phyloP scores from a whole-genome alignment of 768 basidiomycete species.

The Suillus placidus region DNA sequence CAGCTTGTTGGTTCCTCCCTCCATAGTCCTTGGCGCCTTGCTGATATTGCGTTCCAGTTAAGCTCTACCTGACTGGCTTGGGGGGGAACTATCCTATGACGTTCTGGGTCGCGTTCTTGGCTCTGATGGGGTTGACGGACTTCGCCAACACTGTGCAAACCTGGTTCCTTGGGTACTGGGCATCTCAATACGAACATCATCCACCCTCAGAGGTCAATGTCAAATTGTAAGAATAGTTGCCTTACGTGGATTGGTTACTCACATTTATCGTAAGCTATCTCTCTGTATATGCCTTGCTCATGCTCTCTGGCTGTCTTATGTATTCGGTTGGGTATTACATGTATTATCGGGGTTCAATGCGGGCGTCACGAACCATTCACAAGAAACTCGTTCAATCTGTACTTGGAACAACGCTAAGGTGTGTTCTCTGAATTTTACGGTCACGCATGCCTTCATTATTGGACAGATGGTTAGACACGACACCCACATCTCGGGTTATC shows the following conservation, averaged over 20 bases:
- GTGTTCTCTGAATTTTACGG: constrained; percentile 35
- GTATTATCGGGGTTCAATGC: constrained; percentile 51
- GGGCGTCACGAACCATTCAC: constrained; percentile 61
- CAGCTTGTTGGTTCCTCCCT: constrained; percentile 36
- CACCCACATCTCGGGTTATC: constrained; percentile 61
- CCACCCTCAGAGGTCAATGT: constrained; percentile 38
- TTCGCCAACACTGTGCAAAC: constrained; percentile 31
- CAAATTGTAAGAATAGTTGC: constrained; percentile 31
- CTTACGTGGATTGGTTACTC: neutral
- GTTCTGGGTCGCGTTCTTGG: constrained; percentile 34
- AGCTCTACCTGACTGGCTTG: constrained; percentile 30
- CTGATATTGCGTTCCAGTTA: constrained; percentile 34
- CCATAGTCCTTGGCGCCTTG: neutral
- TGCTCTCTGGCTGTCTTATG: constrained; percentile 32
- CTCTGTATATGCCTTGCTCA: constrained; percentile 41
- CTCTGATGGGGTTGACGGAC: constrained; percentile 26
- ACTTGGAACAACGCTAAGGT: constrained; percentile 63
- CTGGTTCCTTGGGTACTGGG: constrained; percentile 51
- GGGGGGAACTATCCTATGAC: constrained; percentile 29
- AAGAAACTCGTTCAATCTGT: constrained; percentile 52
- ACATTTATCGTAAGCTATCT: constrained; percentile 46
- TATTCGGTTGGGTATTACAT: constrained; percentile 40
- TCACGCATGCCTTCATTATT: constrained; percentile 33
- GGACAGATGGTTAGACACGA: constrained; percentile 50
- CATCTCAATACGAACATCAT: constrained; percentile 41